Percentiles rank a stretch among this genome's conserved stretches.
Evolutionary conservation across 306 rosid genomes (phyloP).

Genomic region (Amphicarpaea edgeworthii): DNA sequence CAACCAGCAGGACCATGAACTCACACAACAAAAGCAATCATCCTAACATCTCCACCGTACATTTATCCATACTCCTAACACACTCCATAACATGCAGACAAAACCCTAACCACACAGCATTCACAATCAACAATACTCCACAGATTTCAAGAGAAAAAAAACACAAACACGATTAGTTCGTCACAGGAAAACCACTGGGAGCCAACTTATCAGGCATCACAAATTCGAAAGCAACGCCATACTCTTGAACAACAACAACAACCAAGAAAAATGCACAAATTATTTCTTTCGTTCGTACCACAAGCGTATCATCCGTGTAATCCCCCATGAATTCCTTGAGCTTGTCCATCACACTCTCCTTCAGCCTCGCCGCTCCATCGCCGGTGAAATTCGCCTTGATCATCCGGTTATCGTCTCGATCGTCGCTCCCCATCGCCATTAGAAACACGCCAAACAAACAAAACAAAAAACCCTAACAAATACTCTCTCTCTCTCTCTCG

Average conservation of each 20-base stretch:
- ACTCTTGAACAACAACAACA: constrained; percentile 30
- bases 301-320: constrained; percentile 93
- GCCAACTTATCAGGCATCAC: background rate
- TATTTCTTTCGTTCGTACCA: constrained; percentile 64
- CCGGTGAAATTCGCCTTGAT: constrained; percentile 66
- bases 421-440: constrained; percentile 77
- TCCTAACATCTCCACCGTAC: background rate
- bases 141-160: background rate
- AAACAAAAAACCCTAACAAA: constrained; percentile 60
- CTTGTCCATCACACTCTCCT: constrained; percentile 74
- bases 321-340: constrained; percentile 97
- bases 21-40: constrained; percentile 12
- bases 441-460: constrained; percentile 36
- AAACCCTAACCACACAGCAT: constrained; percentile 12
- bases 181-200: constrained; percentile 19
- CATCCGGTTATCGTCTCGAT: constrained; percentile 68
- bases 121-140: constrained; percentile 17
- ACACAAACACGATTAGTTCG: background rate
- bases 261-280: constrained; percentile 10
- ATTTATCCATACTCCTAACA: constrained; percentile 12
- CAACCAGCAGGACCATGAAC: background rate
- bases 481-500: background rate
- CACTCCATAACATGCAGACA: background rate
- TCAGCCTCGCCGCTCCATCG: constrained; percentile 66
- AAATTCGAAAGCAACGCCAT: background rate